phyloP scores from a whole-genome alignment of 2,329 filamentous ascomycete species.

The Blastomyces parvus region DNA sequence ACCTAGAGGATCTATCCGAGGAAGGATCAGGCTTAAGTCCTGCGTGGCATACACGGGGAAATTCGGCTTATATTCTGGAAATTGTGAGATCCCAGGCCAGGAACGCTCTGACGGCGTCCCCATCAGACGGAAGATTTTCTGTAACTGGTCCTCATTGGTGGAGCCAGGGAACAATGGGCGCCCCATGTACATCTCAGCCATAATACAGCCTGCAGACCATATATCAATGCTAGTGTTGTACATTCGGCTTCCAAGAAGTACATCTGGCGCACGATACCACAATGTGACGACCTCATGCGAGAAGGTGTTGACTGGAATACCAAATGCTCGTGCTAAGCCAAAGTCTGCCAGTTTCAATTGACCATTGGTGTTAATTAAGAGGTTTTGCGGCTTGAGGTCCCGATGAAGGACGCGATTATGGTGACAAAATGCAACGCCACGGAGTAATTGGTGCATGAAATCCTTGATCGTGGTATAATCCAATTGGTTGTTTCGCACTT shows the following conservation, averaged over 20 bases:
- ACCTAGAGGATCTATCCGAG: conserved; percentile 80
- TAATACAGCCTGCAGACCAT: conserved; percentile 98
- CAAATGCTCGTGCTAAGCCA: conserved; percentile 85
- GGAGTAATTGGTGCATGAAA: conserved; percentile 96
- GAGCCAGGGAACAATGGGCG: conserved; percentile 95
- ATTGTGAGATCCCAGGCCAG: conserved; percentile 90
- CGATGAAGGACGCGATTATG: conserved; percentile 93
- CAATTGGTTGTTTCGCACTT: conserved; percentile 78
- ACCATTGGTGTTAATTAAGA: conserved; percentile 87
- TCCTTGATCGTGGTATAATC: conserved; percentile 90
- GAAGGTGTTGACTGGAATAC: conserved; percentile 98
- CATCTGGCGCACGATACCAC: conserved; percentile 95
- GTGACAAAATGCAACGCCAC: conserved; percentile 95
- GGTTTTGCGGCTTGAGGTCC: conserved; percentile 91
- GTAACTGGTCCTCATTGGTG: conserved; percentile 93
- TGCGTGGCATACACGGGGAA: conserved; percentile 94
- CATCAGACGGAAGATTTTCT: conserved; percentile 98
- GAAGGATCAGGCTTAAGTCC: conserved; percentile 75
- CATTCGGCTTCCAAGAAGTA: conserved; percentile 82
- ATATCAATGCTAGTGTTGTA: conserved; percentile 99
- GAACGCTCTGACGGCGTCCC: conserved; percentile 90
- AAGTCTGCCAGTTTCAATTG: conserved; percentile 91
- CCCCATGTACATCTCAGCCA: conserved; percentile 99
- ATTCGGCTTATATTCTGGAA: conserved; percentile 91
- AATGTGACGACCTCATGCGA: conserved; percentile 95